Evolutionary conservation across 441 rosid genomes (phyloP), one percentile per base, ranked within the genome.

Genomic region (Corymbia citriodora): DNA sequence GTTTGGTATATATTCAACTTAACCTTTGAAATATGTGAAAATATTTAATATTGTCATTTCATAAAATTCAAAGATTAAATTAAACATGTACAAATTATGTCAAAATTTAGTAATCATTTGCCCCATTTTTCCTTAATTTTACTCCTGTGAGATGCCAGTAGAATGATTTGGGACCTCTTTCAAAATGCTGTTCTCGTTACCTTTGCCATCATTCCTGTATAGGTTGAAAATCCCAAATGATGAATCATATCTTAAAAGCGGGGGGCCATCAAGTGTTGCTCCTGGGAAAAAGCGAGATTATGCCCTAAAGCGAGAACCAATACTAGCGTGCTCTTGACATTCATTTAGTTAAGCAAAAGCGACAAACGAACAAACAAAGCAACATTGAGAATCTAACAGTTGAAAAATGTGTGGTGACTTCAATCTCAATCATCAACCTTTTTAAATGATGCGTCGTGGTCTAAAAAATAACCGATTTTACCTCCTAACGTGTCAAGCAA

Each of bases 1-100:
- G 5, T 40, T 40, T 40, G 6, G 45, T 40, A 40, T 40, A 1
- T 0, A 0, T 59, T 59, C 63, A 1, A 59, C 29, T 59, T 23
- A 59, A 7, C 25, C n/a, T 4, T 9, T 59, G 1, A 59, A 59
- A 1, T 25, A 59, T 59, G 5, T 59, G 13, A 59, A 59, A 59
- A 59, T 59, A 59, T 59, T 59, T 0, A 25, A 59, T 59, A 25
- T 40, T 40, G 6, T 40, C 45, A 40, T 40, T 40, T 40, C 45
- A 40, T 25, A 59, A 59, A 59, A 5, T 59, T 57, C 0, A 23
- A 57, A 3, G 0, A 59, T 59, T 0, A 0, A 23, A 25, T 59
- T 59, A 59, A 59, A 59, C 23, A 59, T 57, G 13, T 57, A 23
- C 7, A 57, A 4, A 40, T 57, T 57, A 0, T 0, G 2, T 5